A percentile compares a stretch with the other conserved stretches of the same genome.
Evolutionary conservation across 805 yeast species (phyloP).

Genomic region (Candida golubevii): DNA sequence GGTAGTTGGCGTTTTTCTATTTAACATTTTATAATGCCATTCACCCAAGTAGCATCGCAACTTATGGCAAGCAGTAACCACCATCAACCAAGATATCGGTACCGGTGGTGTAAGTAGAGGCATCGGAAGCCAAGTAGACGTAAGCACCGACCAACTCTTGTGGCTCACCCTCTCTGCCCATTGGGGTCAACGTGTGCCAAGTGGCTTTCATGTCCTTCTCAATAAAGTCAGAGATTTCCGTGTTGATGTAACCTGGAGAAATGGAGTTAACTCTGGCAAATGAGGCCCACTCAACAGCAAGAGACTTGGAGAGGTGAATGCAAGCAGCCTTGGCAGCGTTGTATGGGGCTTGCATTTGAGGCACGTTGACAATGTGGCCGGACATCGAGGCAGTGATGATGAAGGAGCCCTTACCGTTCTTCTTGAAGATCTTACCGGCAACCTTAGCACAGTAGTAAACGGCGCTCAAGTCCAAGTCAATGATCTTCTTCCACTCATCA

Average conservation of each 20-base stretch:
- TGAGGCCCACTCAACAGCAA: slow-evolving; percentile 47
- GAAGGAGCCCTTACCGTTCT: slow-evolving; percentile 40
- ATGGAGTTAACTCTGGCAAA: slow-evolving; percentile 42
- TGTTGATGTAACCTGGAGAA: slow-evolving; percentile 41
- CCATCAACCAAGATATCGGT: slow-evolving; percentile 44
- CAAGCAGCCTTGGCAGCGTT: slow-evolving; percentile 46
- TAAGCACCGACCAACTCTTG: slow-evolving; percentile 46
- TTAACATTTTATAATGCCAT: no score
- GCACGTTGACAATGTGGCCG: slow-evolving; percentile 45
- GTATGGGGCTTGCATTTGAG: slow-evolving; percentile 44
- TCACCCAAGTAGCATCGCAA: no score
- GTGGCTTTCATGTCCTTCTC: slow-evolving; percentile 27
- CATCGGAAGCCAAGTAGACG: slow-evolving; percentile 42
- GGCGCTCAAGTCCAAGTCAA: slow-evolving; percentile 39
- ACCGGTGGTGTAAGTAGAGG: slow-evolving; percentile 42
- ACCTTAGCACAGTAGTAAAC: slow-evolving; percentile 43
- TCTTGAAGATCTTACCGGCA: slow-evolving; percentile 36
- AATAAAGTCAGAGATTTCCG: slow-evolving; percentile 38
- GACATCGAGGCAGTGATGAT: slow-evolving; percentile 45
- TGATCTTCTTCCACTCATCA: slow-evolving; percentile 32
- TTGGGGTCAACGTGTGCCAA: slow-evolving; percentile 40
- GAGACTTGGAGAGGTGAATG: slow-evolving; percentile 39
- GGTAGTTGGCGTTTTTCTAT: no score
- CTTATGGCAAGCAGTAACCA: slow-evolving; percentile 35
- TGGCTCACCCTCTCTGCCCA: slow-evolving; percentile 44